phyloP scores from a whole-genome alignment of 768 basidiomycete species.

The Dentipellis fragilis region DNA sequence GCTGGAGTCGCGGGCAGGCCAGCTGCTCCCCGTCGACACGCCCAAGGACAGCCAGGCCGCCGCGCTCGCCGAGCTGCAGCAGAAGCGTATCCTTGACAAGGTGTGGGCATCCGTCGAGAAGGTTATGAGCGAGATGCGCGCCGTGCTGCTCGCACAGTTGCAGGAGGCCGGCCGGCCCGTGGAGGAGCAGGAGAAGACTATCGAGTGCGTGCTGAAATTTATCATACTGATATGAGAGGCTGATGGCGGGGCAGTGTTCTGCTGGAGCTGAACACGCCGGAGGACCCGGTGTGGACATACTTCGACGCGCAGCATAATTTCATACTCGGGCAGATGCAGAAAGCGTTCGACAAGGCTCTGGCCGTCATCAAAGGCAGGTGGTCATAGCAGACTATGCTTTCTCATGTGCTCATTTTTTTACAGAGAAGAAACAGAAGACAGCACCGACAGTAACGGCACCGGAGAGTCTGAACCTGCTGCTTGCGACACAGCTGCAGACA shows the following conservation, averaged over 20 bases:
- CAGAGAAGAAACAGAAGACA: slow-evolving; percentile 40
- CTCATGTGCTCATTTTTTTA: slow-evolving; percentile 1
- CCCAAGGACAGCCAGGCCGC: slow-evolving; percentile 45
- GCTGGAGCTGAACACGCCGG: slow-evolving; percentile 73
- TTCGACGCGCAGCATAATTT: slow-evolving; percentile 89
- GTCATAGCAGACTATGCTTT: neutral
- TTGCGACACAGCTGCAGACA: slow-evolving; percentile 49
- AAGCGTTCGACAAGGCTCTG: slow-evolving; percentile 42
- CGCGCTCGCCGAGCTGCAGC: slow-evolving; percentile 56
- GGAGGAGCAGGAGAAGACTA: slow-evolving; percentile 94
- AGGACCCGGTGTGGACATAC: slow-evolving; percentile 93
- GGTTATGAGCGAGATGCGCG: slow-evolving; percentile 87
- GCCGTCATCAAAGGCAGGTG: slow-evolving; percentile 41
- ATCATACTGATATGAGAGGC: neutral
- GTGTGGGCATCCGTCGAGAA: slow-evolving; percentile 94
- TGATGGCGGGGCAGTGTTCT: slow-evolving; percentile 51
- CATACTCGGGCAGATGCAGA: slow-evolving; percentile 70
- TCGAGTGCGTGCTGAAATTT: slow-evolving; percentile 55
- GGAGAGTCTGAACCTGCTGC: slow-evolving; percentile 29
- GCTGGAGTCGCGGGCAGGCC: slow-evolving; percentile 81
- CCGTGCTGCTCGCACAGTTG: slow-evolving; percentile 63
- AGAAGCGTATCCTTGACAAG: slow-evolving; percentile 89
- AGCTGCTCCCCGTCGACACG: slow-evolving; percentile 62
- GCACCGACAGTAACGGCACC: slow-evolving; percentile 24
- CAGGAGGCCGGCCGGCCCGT: slow-evolving; percentile 70